Base-by-base conservation (phyloP, 306 rosid species). In the Lathyrus aphaca region DNA sequence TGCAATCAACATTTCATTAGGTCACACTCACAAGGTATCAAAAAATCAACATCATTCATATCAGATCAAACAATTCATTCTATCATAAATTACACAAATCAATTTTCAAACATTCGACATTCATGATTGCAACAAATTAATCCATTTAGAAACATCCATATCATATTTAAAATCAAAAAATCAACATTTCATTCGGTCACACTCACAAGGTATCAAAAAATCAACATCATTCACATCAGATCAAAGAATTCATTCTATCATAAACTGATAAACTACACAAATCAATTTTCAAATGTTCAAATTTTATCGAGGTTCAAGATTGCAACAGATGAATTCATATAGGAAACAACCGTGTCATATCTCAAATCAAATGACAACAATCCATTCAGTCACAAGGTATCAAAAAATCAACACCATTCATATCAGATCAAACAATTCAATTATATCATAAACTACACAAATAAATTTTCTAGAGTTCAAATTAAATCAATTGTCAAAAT, bases 261-360 rank as follows among this genome's bases (percentile, higher is more conserved):
- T 56, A 27, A 15, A 45, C n/a, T n/a, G n/a, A n/a, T n/a, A n/a
- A 56, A 56, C 18, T 56, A 56, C 40, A 21, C 32, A 53, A 53
- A 19, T 21, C n/a, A 21, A 10, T 21, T 10, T 53, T 5, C 15
- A 53, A 53, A 19, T 4, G 3, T 2, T 45, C 1, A n/a, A 45
- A 45, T 5, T 6, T 7, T 14, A 5, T 6, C 3, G 17, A 5
- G 23, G 2, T 15, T 48, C 54, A 48, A 17, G 23, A 15, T 48
- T 2, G 21, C 45, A 39, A 39, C 42, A 37, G 8, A 37, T 6
- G 42, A n/a, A 12, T 2, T 3, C 9, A 13, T 45, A n/a, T 14
- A 14, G 8, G 8, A 45, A 45, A 13, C 16, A 45, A 14, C 1
- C 7, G 0, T 2, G n/a, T 45, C 17, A 45, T n/a, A 45, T 45